Conservation (phyloP, 2,329 filamentous ascomycete species). For the Amylocarpus encephaloides region DNA sequence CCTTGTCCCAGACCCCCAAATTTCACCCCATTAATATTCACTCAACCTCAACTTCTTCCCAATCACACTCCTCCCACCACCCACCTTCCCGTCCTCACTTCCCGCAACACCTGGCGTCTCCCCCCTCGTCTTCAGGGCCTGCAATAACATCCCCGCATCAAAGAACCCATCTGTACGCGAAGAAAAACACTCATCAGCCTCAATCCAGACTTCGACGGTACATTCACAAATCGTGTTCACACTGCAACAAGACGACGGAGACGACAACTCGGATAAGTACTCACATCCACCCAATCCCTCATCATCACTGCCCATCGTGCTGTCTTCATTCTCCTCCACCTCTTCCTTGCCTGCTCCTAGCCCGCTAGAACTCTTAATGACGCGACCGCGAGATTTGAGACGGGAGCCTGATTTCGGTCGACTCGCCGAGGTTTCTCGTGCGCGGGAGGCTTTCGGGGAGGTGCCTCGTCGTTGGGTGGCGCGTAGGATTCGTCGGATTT, state of each 20-base stretch:
- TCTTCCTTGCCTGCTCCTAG: not conserved
- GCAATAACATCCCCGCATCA: constrained; percentile 88
- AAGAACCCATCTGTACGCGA: constrained; percentile 78
- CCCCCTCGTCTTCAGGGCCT: constrained; percentile 71
- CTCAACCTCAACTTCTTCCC: constrained; percentile 67
- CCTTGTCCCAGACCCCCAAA: not conserved
- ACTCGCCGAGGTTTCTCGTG: constrained; percentile 48
- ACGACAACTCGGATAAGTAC: constrained; percentile 35
- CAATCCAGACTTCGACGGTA: constrained; percentile 9
- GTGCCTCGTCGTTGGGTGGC: constrained; percentile 54
- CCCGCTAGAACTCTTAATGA: constrained; percentile 51
- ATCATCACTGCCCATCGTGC: constrained; percentile 68
- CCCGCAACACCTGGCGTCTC: constrained; percentile 49
- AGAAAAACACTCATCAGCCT: constrained; percentile 11
- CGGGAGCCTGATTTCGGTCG: constrained; percentile 34
- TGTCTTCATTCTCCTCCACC: constrained; percentile 52
- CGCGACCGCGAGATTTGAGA: constrained; percentile 65
- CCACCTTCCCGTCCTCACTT: constrained; percentile 53
- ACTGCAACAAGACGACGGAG: too few relatives aligned
- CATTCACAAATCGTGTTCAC: not conserved
- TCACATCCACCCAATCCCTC: constrained; percentile 91
- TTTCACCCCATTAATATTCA: constrained; percentile 48
- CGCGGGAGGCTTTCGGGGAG: constrained; percentile 46
- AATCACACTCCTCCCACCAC: constrained; percentile 57
- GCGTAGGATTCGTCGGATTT: constrained; percentile 78